Base-by-base conservation (phyloP, 164 flowering plant genomes). In the Umbellularia californica region DNA sequence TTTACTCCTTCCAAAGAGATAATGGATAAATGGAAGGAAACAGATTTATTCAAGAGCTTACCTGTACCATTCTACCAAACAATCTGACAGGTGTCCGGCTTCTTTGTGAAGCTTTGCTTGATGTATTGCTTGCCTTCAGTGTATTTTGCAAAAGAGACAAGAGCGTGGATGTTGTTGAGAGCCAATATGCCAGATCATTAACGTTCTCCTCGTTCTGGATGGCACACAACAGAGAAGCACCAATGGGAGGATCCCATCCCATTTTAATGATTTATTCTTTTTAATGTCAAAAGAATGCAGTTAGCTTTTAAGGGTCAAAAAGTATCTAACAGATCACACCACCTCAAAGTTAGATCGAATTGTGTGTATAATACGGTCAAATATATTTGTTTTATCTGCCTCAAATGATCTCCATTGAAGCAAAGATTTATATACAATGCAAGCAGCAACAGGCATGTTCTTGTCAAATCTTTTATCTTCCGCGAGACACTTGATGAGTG, bases 341-440 rank as follows among this genome's bases (percentile, higher is more conserved):
- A 84, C 97, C 91, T 92, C 93, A 15, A 87, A 77, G 35, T 91
- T 83, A 72, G 86, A 78, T 70, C 87, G 81, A 63, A 92, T 88
- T 27, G 89, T 83, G 60, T 88, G 93, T 74, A 87, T 87, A 68
- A 90, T 87, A 67, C 84, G 83, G 72, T 90, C 97, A 82, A 92
- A 92, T 77, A 92, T 85, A 73, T 75, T 81, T 67, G 94, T 90
- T 80, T 88, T 92, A 23, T 92, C 94, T 81, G 92, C 92, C 78
- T 92, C 94, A 82, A 90, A 90, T 58, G 95, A 88, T 83, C 92
- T 83, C 97, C 97, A 92, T 30, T 90, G 97, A 77, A 90, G 83
- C 78, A 92, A 90, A 75, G 88, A 77, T 81, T 85, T 90, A 77
- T 85, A 90, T 5, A 90, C 86, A 58, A 86, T 78, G 68, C 85